These are phyloP conservation scores for Zygosaccharomyces siamensis DNA, from an alignment of 805 yeast species.

Conservation along the genomic window DNA sequence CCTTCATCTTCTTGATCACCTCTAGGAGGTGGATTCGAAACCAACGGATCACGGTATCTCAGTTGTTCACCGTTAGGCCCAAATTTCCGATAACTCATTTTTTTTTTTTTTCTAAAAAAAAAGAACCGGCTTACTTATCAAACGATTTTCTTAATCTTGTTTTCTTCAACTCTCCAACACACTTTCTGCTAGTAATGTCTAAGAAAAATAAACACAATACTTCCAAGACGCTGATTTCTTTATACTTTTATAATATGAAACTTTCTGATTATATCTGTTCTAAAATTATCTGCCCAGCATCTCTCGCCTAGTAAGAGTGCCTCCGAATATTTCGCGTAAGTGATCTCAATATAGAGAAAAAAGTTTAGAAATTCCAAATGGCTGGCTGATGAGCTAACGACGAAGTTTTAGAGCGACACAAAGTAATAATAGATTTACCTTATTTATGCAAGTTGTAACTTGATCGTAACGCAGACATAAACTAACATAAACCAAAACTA, in stretches of 20 bases:
- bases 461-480: neutral
- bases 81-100: conserved; percentile 4
- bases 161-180: neutral
- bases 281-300: conserved; percentile 7
- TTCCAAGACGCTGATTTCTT: neutral
- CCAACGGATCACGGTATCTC: conserved; percentile 5
- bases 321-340: conserved; percentile 2
- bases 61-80: conserved; percentile 3
- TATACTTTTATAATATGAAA: conserved; percentile 1
- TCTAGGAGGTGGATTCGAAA: neutral
- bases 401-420: neutral
- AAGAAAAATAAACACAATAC: neutral
- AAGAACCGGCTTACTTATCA: neutral
- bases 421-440: neutral
- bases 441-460: neutral
- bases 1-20: conserved; percentile 2
- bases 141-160: neutral
- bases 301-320: neutral
- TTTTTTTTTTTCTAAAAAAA: neutral
- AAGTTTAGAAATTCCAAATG: neutral
- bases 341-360: conserved; percentile 2
- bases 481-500: neutral
- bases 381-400: conserved; percentile 2
- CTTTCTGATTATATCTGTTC: neutral
- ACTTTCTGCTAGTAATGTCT: neutral